Conservation (phyloP, 2,329 filamentous ascomycete species). For the Orbilia quercus region DNA sequence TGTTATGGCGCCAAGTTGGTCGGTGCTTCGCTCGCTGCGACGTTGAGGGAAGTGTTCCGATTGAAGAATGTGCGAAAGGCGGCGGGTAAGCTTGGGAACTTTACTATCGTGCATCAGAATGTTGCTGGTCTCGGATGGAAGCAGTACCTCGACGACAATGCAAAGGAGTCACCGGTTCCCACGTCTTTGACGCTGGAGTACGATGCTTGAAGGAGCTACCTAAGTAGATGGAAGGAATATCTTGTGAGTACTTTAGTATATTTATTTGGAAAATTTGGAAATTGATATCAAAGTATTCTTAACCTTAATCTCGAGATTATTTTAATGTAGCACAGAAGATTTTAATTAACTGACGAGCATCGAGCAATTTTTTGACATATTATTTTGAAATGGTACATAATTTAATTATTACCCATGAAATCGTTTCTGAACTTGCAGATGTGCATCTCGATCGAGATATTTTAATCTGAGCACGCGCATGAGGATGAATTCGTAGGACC, state of each 20-base stretch:
- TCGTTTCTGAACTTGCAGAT: no score
- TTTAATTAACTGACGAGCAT: no score
- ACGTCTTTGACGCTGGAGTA: conserved; percentile 64
- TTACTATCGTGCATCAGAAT: conserved; percentile 65
- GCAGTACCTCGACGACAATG: conserved; percentile 66
- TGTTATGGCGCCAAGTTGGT: conserved; percentile 64
- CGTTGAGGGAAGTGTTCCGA: conserved; percentile 65
- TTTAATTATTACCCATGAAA: no score
- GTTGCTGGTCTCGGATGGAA: conserved; percentile 67
- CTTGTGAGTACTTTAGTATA: background rate
- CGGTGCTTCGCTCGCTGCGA: conserved; percentile 63
- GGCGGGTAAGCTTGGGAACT: conserved; percentile 63
- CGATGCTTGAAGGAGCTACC: conserved; percentile 21
- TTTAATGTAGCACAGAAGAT: no score
- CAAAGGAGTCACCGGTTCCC: conserved; percentile 66
- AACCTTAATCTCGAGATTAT: background rate
- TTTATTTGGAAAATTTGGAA: background rate
- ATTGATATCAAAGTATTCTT: background rate
- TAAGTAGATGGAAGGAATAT: no score
- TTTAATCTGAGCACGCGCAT: no score
- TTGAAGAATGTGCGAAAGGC: conserved; percentile 65
- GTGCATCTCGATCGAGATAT: no score
- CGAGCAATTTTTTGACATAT: background rate
- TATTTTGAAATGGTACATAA: background rate
- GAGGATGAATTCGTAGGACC: no score